A percentile compares a stretch with the other conserved stretches of the same genome.
phyloP scores from a whole-genome alignment of 345 rosid genomes.

The Theobroma cacao region DNA sequence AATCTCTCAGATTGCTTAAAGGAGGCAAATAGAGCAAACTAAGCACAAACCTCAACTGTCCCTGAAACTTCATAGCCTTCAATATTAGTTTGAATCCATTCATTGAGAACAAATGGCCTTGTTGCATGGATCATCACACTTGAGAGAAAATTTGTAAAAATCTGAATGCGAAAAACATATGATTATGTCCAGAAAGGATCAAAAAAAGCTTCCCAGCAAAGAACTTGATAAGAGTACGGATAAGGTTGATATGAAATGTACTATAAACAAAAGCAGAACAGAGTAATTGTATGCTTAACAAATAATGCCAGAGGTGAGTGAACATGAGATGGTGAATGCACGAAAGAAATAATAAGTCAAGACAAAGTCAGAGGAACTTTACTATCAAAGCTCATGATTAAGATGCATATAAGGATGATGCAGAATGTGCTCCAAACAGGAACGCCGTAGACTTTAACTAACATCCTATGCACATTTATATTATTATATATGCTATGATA shows the following conservation, averaged over 20 bases:
- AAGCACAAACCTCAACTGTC: constrained; percentile 80
- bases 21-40: constrained; percentile 9
- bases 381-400: background rate
- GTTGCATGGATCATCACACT: constrained; percentile 93
- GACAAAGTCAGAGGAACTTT: constrained; percentile 1
- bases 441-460: background rate
- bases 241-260: background rate
- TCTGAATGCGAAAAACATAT: constrained; percentile 47
- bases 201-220: background rate
- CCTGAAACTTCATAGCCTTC: constrained; percentile 98
- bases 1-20: background rate
- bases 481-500: background rate
- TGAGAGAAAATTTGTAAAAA: constrained; percentile 90
- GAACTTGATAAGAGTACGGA: background rate
- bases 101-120: constrained; percentile 81
- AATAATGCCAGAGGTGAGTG: background rate
- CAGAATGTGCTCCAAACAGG: background rate
- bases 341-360: constrained; percentile 7
- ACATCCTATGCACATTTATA: background rate
- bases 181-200: background rate
- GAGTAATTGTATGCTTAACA: background rate
- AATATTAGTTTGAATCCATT: constrained; percentile 95
- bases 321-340: constrained; percentile 27
- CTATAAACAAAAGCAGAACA: constrained; percentile 1
- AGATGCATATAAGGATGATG: background rate